Base-by-base conservation (phyloP, 352 stramenopile species). In the Paralagenidium karlingii region DNA sequence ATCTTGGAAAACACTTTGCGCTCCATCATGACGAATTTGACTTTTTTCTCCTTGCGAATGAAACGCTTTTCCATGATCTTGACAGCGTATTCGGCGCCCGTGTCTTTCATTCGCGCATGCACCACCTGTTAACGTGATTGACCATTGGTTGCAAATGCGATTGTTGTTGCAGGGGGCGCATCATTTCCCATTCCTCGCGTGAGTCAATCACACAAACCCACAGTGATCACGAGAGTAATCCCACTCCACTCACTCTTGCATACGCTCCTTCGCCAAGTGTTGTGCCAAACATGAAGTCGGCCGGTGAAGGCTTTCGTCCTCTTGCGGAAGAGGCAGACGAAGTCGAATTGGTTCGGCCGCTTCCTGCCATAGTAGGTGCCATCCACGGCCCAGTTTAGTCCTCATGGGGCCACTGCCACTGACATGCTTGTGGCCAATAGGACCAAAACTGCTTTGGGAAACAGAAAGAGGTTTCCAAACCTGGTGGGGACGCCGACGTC, bases 51-150 rank as follows among this genome's bases (percentile, higher is more conserved):
- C 58, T 86, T 87, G 40, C 74, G 77, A 48, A 94, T 92, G 51
- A 91, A 89, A 28, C 68, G 60, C 52, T 94, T 91, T 47, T 94
- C 82, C 80, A 94, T 94, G 43, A 94, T 91, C 59, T 94, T 94
- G 13, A 94, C 69, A 1, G 82, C 82, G 44, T 92, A 94, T 53
- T 94, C 74, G 5, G 57, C 62, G n/a, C 58, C 58, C 13, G 63
- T 86, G 53, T 86, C 70, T 41, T 94, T 94, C 68, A 90, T 89
- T n/a, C 78, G 75, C 29, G 80, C 76, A 34, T 94, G 80, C 33
- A 92, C 79, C 9, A 90, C 80, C 49, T 82, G 26, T 3, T 26
- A n/a, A n/a, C n/a, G n/a, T n/a, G n/a, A n/a, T n/a, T n/a, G n/a
- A n/a, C n/a, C n/a, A n/a, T n/a, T n/a, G n/a, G n/a, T n/a, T n/a